A percentile compares a stretch with the other conserved stretches of the same genome.
phyloP scores from a whole-genome alignment of 2,329 filamentous ascomycete species.

The Daldinia sp. region DNA sequence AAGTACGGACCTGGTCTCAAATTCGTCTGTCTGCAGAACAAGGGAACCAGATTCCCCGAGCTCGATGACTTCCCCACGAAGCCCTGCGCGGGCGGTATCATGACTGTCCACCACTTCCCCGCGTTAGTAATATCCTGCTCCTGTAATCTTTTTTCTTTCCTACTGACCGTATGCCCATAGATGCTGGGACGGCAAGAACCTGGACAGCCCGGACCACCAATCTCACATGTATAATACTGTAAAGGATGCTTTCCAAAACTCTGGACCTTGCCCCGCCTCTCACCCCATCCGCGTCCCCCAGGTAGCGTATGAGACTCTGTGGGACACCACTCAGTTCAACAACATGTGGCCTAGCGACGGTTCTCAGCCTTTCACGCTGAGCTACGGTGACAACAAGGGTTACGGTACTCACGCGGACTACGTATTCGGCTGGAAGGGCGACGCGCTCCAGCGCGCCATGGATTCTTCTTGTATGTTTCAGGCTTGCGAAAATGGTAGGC shows the following conservation, averaged over 20 bases:
- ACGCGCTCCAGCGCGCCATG: conserved; percentile 52
- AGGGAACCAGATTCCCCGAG: conserved; percentile 57
- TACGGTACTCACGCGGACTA: conserved; percentile 57
- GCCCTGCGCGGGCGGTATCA: conserved; percentile 57
- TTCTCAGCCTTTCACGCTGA: conserved; percentile 50
- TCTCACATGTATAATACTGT: conserved; percentile 52
- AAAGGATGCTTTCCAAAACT: conserved; percentile 48
- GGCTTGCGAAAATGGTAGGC: conserved; percentile 50
- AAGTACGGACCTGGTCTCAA: conserved; percentile 55
- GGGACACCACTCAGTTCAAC: conserved; percentile 57
- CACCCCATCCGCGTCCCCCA: conserved; percentile 60
- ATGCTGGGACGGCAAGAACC: conserved; percentile 61
- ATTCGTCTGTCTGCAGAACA: conserved; percentile 57
- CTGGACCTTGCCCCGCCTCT: conserved; percentile 53
- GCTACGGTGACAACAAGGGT: conserved; percentile 51
- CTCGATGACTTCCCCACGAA: conserved; percentile 55
- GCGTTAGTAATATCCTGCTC: conserved; percentile 44
- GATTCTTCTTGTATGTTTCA: conserved; percentile 51
- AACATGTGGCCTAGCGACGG: conserved; percentile 54
- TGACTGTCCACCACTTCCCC: conserved; percentile 58
- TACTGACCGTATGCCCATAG: conserved; percentile 36
- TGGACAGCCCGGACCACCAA: conserved; percentile 54
- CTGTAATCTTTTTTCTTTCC: neutral
- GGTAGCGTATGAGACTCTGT: conserved; percentile 59
- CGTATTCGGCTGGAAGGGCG: conserved; percentile 55